Percentiles rank a stretch among this genome's conserved stretches.
Evolutionary conservation across 768 basidiomycete genomes (phyloP).

Genomic region (Leucocoprinus birnbaumii): DNA sequence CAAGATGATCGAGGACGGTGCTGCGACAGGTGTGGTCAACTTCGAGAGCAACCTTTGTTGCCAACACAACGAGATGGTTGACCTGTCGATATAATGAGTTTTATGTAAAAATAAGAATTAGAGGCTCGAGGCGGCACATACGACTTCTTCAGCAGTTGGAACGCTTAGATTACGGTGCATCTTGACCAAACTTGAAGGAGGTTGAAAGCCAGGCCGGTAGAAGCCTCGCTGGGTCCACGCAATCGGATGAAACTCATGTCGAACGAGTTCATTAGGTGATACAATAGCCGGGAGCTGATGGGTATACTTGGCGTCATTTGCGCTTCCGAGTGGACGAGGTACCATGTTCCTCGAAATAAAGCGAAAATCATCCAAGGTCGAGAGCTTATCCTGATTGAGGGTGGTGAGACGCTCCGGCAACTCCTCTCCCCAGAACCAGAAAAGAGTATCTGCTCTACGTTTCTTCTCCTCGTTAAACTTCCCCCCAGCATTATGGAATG

Average conservation of each 20-base stretch:
- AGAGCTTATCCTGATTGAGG: constrained; percentile 21
- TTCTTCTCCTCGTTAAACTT: neutral
- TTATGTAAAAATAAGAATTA: neutral
- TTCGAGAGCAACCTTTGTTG: constrained; percentile 14
- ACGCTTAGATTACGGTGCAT: constrained; percentile 17
- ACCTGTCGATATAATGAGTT: constrained; percentile 15
- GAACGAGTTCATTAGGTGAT: constrained; percentile 17
- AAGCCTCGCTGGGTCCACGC: constrained; percentile 23
- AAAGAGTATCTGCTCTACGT: constrained; percentile 29
- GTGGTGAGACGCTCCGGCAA: constrained; percentile 27
- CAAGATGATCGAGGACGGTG: constrained; percentile 16
- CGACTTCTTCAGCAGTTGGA: constrained; percentile 19
- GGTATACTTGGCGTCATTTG: constrained; percentile 3
- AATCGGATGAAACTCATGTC: constrained; percentile 15
- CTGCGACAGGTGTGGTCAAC: constrained; percentile 7
- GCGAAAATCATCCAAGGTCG: constrained; percentile 25
- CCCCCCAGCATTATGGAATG: constrained; percentile 23
- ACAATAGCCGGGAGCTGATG: constrained; percentile 10
- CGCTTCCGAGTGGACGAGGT: constrained; percentile 14
- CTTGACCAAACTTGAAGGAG: constrained; percentile 11
- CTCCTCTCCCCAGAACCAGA: constrained; percentile 28
- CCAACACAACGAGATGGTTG: constrained; percentile 14
- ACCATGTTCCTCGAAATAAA: constrained; percentile 37
- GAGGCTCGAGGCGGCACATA: constrained; percentile 6
- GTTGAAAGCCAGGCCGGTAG: constrained; percentile 12